Evolutionary conservation across 2,329 filamentous ascomycete genomes (phyloP).

Genomic region (Aspergillus eucalypticola): DNA sequence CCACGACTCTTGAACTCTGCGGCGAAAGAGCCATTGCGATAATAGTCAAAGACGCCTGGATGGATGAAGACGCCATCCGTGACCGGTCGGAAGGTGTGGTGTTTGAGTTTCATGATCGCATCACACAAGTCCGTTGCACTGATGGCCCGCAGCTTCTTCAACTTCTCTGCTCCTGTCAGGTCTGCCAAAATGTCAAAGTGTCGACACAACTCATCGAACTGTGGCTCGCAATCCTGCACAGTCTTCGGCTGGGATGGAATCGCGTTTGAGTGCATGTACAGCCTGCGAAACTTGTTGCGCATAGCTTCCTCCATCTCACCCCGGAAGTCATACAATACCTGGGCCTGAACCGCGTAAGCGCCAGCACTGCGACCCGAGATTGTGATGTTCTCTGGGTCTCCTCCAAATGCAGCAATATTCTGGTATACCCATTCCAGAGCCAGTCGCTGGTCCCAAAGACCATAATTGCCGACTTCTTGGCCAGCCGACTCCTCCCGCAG

Average conservation of each 20-base stretch:
- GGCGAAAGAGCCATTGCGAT: constrained; percentile 41
- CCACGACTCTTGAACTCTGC: constrained; percentile 38
- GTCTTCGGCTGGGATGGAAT: constrained; percentile 49
- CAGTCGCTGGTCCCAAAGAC: constrained; percentile 52
- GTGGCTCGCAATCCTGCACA: constrained; percentile 37
- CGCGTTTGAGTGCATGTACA: constrained; percentile 50
- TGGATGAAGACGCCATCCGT: constrained; percentile 47
- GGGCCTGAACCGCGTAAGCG: constrained; percentile 40
- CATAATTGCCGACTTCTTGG: constrained; percentile 42
- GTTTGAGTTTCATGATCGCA: constrained; percentile 41
- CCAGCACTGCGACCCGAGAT: constrained; percentile 49
- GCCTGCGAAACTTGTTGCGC: constrained; percentile 39
- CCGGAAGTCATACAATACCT: constrained; percentile 44
- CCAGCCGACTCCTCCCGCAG: constrained; percentile 32
- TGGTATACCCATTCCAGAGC: constrained; percentile 55
- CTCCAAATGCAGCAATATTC: constrained; percentile 50
- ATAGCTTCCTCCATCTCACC: constrained; percentile 12
- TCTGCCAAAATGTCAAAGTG: constrained; percentile 33
- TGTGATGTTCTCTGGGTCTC: constrained; percentile 50
- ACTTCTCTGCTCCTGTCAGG: constrained; percentile 30
- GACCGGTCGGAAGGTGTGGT: constrained; percentile 50
- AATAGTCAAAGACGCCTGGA: constrained; percentile 41
- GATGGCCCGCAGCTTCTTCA: constrained; percentile 36
- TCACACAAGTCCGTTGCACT: constrained; percentile 34
- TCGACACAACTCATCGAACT: constrained; percentile 48